Percentiles rank a stretch among this genome's conserved stretches.
Evolutionary conservation across 768 basidiomycete species (phyloP).

Genomic region (Boletus edulis): DNA sequence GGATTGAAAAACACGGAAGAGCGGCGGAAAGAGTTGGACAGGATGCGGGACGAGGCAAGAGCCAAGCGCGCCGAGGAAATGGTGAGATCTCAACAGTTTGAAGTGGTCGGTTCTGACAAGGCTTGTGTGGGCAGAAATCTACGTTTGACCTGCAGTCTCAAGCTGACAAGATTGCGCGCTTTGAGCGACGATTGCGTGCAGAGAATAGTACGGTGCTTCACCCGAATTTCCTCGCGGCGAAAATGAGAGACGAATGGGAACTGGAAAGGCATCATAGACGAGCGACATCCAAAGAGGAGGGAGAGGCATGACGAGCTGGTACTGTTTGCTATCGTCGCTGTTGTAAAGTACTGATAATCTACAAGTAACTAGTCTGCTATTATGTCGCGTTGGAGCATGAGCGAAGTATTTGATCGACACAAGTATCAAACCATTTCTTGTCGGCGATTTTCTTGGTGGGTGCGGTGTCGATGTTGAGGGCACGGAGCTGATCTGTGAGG

Average conservation of each 20-base stretch:
- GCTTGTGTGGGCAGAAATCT: slow-evolving; percentile 34
- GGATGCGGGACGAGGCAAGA: slow-evolving; percentile 67
- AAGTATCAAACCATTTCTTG: slow-evolving; percentile 62
- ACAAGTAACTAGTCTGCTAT: slow-evolving; percentile 10
- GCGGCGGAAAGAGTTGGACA: slow-evolving; percentile 61
- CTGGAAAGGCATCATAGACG: slow-evolving; percentile 32
- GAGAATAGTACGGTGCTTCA: slow-evolving; percentile 55
- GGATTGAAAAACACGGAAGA: slow-evolving; percentile 62
- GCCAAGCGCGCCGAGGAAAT: slow-evolving; percentile 54
- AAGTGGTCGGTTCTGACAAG: slow-evolving; percentile 9
- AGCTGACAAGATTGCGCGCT: slow-evolving; percentile 57
- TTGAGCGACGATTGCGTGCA: slow-evolving; percentile 53
- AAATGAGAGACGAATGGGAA: slow-evolving; percentile 55
- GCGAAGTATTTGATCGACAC: slow-evolving; percentile 60
- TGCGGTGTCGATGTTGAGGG: slow-evolving; percentile 18
- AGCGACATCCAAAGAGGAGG: slow-evolving; percentile 28
- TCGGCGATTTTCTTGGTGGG: slow-evolving; percentile 33
- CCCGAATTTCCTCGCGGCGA: slow-evolving; percentile 59
- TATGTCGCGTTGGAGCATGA: slow-evolving; percentile 21
- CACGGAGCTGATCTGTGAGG: slow-evolving; percentile 24
- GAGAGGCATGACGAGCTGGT: slow-evolving; percentile 34
- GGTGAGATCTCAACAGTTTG: slow-evolving; percentile 34
- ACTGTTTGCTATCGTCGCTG: not conserved
- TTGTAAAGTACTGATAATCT: slow-evolving; percentile 17
- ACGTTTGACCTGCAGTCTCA: slow-evolving; percentile 59